Conservation (phyloP, 106 monocot genomes). For the Alisma plantagoaquatica region DNA sequence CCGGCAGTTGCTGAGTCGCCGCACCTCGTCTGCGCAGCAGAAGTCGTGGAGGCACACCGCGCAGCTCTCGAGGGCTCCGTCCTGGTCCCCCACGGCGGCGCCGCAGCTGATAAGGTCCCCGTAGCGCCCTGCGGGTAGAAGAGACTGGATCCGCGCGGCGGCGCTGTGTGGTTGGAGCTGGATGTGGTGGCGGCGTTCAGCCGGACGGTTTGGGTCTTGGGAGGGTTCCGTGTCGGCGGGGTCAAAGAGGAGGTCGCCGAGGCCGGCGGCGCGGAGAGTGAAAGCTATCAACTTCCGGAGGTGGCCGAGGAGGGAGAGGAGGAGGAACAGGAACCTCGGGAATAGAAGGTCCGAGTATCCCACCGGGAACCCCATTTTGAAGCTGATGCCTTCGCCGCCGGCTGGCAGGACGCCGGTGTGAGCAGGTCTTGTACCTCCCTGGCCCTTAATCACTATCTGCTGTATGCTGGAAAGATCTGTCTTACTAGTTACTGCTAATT, state of each 20-base stretch:
- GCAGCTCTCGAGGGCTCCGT: too few relatives aligned
- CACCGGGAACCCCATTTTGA: conserved; percentile 43
- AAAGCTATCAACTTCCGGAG: conserved; percentile 18
- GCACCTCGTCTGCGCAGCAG: conserved; percentile 32
- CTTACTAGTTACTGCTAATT: too few relatives aligned
- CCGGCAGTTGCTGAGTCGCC: conserved; percentile 41
- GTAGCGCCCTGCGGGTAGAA: conserved; percentile 25
- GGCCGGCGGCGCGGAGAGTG: conserved; percentile 11
- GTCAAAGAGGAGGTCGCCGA: conserved; percentile 18
- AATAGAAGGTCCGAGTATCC: conserved; percentile 31
- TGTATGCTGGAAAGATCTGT: too few relatives aligned
- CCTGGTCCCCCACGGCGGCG: not conserved
- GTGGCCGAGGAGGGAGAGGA: conserved; percentile 26
- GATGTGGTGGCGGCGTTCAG: not conserved
- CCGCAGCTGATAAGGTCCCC: too few relatives aligned
- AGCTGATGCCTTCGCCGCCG: too few relatives aligned
- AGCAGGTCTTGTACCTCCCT: too few relatives aligned
- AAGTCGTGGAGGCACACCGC: conserved; percentile 60
- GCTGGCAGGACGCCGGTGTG: too few relatives aligned
- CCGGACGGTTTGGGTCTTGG: not conserved
- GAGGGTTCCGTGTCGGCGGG: not conserved
- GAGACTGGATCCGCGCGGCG: conserved; percentile 24
- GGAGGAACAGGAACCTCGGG: conserved; percentile 26
- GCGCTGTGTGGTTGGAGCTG: not conserved
- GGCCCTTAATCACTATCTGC: too few relatives aligned